Base-by-base conservation (phyloP, 108 stramenopile genomes). In the Poteriospumella lacustris region DNA sequence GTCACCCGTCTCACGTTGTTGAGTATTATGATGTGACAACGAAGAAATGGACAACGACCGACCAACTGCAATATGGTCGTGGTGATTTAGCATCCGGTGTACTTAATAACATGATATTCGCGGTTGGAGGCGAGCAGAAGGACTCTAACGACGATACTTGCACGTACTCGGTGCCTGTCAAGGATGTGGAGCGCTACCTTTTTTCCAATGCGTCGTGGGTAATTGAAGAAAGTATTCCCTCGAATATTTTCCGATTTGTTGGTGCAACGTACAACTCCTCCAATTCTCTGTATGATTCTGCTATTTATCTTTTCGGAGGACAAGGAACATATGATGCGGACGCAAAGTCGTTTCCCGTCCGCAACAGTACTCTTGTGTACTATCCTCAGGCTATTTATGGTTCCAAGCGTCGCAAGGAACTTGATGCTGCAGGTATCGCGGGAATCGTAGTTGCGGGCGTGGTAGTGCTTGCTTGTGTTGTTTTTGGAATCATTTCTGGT, bases 371-470 rank as follows among this genome's bases (percentile, higher is more conserved):
- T 24, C 15, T 19, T 24, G 15, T 15, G 52, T 24, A 56, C 24
- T 24, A 19, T 56, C 52, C 52, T 24, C 15, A 56, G 15, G 24
- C 15, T 15, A 24, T 56, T 19, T 19, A 56, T 56, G 24, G 52
- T 24, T 56, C 52, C 15, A 15, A 19, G 52, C 24, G 24, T 56
- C 15, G 24, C 24, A 15, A 56, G 24, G 24, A 56, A 56, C 19
- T 56, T 56, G 24, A 56, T 64, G 31, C 15, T 31, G 60, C 33
- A 5, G 60, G 60, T 33, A 64, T 64, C 9, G 60, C 60, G 28
- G 60, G 60, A 34, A 64, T 64, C 60, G 60, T 64, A 34, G 36
- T 64, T 31, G 60, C 12, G 9, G 60, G 60, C 60, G 5, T 64
- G 28, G 60, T 64, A 5, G 60, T 56, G 52, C 24, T 56, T 15